Evolutionary conservation across 2,329 filamentous ascomycete species (phyloP).

Genomic region (Talaromyces sp.): DNA sequence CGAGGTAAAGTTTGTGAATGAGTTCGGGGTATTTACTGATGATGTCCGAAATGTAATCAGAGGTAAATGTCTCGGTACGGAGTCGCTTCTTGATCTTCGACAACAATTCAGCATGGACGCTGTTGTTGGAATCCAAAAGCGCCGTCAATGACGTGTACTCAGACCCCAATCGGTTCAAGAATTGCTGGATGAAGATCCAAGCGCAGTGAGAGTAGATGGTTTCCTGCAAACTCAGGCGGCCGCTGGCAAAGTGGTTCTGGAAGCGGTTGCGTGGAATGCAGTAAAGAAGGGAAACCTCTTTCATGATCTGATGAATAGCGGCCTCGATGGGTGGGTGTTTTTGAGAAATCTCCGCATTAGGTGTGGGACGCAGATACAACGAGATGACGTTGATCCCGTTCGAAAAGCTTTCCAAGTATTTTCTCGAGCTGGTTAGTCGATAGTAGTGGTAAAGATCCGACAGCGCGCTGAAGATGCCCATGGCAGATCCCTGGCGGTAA

Average conservation of each 20-base stretch:
- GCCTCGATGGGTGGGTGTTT: constrained; percentile 78
- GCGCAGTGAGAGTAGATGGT: constrained; percentile 96
- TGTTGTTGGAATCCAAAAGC: constrained; percentile 75
- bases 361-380: constrained; percentile 77
- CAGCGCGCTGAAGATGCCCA: constrained; percentile 89
- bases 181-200: constrained; percentile 97
- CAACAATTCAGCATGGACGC: constrained; percentile 76
- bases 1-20: constrained; percentile 80
- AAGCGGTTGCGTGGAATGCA: constrained; percentile 98
- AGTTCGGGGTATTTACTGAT: constrained; percentile 85
- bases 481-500: constrained; percentile 86
- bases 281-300: constrained; percentile 94
- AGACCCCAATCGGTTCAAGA: constrained; percentile 86
- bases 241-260: constrained; percentile 79
- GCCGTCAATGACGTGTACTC: constrained; percentile 86
- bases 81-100: constrained; percentile 93
- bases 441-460: constrained; percentile 99
- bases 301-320: constrained; percentile 97
- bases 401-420: constrained; percentile 98
- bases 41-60: constrained; percentile 97
- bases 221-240: constrained; percentile 86
- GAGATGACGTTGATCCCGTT: constrained; percentile 98
- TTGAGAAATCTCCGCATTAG: constrained; percentile 49
- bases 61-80: constrained; percentile 93
- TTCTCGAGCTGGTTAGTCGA: constrained; percentile 88